Evolutionary conservation across 1,139 yeast species (phyloP).

Genomic region (Scheffersomyces illinoinensis): DNA sequence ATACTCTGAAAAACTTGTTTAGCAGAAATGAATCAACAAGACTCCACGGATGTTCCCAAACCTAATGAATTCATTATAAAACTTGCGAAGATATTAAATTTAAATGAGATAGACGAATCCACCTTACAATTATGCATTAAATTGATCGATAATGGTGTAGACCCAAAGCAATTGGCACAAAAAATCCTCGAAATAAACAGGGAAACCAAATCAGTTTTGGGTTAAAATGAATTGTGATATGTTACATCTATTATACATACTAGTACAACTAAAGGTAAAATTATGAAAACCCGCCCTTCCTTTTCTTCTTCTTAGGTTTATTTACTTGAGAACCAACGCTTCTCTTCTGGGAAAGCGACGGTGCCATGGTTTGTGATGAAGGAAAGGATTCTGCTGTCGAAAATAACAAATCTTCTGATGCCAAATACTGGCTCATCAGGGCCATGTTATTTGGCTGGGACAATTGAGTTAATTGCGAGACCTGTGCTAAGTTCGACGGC

Average conservation of each 20-base stretch:
- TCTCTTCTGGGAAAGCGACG: slow-evolving; percentile 9
- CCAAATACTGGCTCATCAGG: not conserved
- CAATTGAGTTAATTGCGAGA: not conserved
- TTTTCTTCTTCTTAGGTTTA: slow-evolving; percentile 25
- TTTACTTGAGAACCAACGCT: slow-evolving; percentile 8
- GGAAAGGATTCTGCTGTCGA: not conserved
- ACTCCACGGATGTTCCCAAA: not conserved
- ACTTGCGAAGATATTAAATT: slow-evolving; percentile 27
- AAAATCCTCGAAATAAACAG: slow-evolving; percentile 25
- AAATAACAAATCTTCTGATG: not conserved
- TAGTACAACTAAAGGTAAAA: not conserved
- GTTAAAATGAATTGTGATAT: slow-evolving; percentile 1
- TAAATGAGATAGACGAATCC: slow-evolving; percentile 28
- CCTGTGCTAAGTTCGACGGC: not conserved
- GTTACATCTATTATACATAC: slow-evolving; percentile 1
- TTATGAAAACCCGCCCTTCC: slow-evolving; percentile 32
- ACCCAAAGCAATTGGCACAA: slow-evolving; percentile 32
- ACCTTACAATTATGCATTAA: slow-evolving; percentile 37
- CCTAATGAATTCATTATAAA: slow-evolving; percentile 23
- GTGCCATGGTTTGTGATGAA: not conserved
- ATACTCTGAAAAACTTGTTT: too few relatives aligned
- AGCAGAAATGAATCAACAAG: not conserved
- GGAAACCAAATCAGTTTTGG: slow-evolving; percentile 23
- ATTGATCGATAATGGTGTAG: slow-evolving; percentile 39
- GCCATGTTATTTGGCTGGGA: not conserved